Evolutionary conservation across 2,329 filamentous ascomycete species (phyloP), one percentile per base, ranked within the genome.

Genomic region (Colletotrichum paranaense): DNA sequence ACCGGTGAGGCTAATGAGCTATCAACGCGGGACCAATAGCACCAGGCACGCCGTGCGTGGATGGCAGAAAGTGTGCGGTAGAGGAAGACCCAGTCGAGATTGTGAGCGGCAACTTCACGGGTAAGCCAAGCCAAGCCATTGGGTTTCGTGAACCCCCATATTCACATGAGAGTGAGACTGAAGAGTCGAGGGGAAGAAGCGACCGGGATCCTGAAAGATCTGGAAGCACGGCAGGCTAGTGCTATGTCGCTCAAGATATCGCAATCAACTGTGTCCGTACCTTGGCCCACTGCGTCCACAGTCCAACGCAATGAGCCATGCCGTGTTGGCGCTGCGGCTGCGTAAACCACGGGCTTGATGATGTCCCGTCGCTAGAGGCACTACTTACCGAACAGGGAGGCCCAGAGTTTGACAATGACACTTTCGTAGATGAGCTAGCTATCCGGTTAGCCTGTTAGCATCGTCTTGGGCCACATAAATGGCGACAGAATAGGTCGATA

Each of bases 241-340:
- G 62, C 71, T 46, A 62, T 63, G 60, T 70, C 35, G 73, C 68
- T 58, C 71, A 72, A 74, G 73, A 75, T 75, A 69, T 75, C 62
- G 70, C 70, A 67, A 52, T 69, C 52, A 67, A 60, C 64, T 35
- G 73, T 46, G 38, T 42, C 38, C 38, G 38, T 42, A 69, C 73
- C 62, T 46, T 67, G 57, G 68, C 57, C 62, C 57, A 22, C 56
- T 64, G 62, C 64, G 58, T 58, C 14, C 16, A 19, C 14, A 16
- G 38, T 42, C 60, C 60, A 46, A 28, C 58, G 38, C 58, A 55
- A 52, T 49, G 58, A 71, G 71, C 19, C 62, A 59, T 35, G 42
- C 49, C 49, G 53, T 62, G 16, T 62, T 46, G 38, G 60, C 53
- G 49, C 58, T 72, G 68, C 62, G 32, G 65, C 49, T 55, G 56